phyloP scores from a whole-genome alignment of 2,329 filamentous ascomycete genomes.

The Sporothrix protearum region DNA sequence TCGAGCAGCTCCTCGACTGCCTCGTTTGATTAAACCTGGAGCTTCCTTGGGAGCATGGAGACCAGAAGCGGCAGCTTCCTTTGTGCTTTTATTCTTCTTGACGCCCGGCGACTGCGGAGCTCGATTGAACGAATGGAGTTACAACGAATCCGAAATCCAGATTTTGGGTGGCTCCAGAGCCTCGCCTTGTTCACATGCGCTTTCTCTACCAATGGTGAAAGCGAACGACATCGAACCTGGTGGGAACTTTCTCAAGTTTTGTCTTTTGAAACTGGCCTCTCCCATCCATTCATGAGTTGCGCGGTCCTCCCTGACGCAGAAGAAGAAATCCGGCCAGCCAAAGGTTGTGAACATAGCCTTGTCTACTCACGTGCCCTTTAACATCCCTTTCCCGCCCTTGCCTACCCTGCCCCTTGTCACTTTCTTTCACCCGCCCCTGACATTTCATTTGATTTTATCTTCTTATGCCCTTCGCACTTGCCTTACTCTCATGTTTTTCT shows the following conservation, averaged over 20 bases:
- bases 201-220: not conserved
- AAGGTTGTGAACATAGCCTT: not conserved
- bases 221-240: not conserved
- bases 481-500: not conserved
- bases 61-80: not conserved
- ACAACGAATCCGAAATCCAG: not conserved
- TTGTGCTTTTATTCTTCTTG: not conserved
- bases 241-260: not conserved
- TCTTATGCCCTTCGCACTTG: not conserved
- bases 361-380: not conserved
- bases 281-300: not conserved
- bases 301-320: not conserved
- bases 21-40: slow-evolving; percentile 49
- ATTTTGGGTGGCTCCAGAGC: not conserved
- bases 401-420: too few species aligned
- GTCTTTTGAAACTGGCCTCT: not conserved
- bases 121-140: not conserved
- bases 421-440: not conserved
- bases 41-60: not conserved
- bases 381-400: not conserved
- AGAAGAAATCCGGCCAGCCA: not conserved
- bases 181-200: not conserved
- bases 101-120: not conserved
- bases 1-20: slow-evolving; percentile 62
- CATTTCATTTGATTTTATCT: not conserved